These are phyloP conservation scores for Aegilops tauschii DNA, from an alignment of 176 grass and related monocot genomes.

Conservation along the genomic window DNA sequence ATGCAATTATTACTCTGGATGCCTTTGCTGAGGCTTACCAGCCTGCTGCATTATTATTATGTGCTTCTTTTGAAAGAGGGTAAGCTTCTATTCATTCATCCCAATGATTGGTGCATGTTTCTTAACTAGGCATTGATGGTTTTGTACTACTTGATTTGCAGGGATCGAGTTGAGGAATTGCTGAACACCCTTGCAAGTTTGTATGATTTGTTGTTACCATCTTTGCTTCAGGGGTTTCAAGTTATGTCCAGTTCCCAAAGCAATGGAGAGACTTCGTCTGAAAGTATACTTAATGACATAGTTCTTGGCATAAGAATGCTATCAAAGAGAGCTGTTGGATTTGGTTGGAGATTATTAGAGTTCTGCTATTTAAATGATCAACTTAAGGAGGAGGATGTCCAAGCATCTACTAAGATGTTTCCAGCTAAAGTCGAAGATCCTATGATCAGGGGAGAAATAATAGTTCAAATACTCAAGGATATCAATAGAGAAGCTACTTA, in stretches of 20 bases:
- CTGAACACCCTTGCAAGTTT: slow-evolving; percentile 66
- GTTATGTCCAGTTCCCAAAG: slow-evolving; percentile 42
- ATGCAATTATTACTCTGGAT: slow-evolving; percentile 87
- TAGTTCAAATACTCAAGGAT: slow-evolving; percentile 87
- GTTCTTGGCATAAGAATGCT: slow-evolving; percentile 79
- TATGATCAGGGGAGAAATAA: slow-evolving; percentile 84
- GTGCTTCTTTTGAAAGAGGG: slow-evolving; percentile 82
- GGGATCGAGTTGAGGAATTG: slow-evolving; percentile 77
- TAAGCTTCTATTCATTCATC: slow-evolving; percentile 31
- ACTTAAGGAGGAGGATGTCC: slow-evolving; percentile 47
- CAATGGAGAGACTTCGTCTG: slow-evolving; percentile 21
- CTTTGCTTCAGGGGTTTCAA: slow-evolving; percentile 65
- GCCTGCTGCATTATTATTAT: slow-evolving; percentile 80
- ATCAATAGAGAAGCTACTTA: slow-evolving; percentile 61
- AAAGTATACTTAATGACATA: slow-evolving; percentile 38
- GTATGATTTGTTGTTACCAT: slow-evolving; percentile 79
- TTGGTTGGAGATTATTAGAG: slow-evolving; percentile 88
- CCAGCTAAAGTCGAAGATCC: slow-evolving; percentile 92
- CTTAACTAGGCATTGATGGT: slow-evolving; percentile 5
- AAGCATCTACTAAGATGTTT: slow-evolving; percentile 68
- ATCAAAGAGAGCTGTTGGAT: slow-evolving; percentile 71
- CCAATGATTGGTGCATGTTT: slow-evolving; percentile 13
- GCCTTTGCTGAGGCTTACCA: slow-evolving; percentile 78
- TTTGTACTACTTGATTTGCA: slow-evolving; percentile 42
- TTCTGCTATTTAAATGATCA: slow-evolving; percentile 85